Base-by-base conservation (phyloP, 2,329 filamentous ascomycete species). In the Fusarium agapanthi region DNA sequence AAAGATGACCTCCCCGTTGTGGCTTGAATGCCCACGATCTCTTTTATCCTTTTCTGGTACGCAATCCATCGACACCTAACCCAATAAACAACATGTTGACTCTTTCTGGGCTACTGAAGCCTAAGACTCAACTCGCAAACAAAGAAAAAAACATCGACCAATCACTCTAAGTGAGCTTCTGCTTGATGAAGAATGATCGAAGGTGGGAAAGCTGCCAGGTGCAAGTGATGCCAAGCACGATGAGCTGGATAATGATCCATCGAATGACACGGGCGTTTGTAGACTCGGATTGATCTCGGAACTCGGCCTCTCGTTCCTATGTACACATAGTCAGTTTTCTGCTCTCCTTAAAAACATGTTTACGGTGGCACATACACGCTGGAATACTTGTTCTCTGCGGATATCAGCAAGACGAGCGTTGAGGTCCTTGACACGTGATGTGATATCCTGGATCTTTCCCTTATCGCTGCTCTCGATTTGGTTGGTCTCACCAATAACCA, bases 141-240 rank as follows among this genome's bases (percentile, higher is more conserved):
- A 54, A 61, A 37, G 24, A 26, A n/a, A n/a, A 14, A 15, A 34
- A 34, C 7, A 45, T 54, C 28, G n/a, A 34, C 45, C 34, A 37
- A 65, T 47, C 35, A 32, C 44, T 53, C 84, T 90, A 99, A 67
- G 96, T 98, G 82, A 99, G 91, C 89, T 99, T 99, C 87, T 98
- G 95, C 89, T 99, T 99, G 87, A 99, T 99, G 87, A 99, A 99
- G 89, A 99, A 99, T 51, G 93, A 93, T 76, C 96, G 90, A 78
- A 99, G 88, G 84, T 99, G 95, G 60, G 95, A 97, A 51, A 99
- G 87, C 84, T 99, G 96, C 96, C 96, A 99, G 69, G 94, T 93
- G 84, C 96, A 99, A 38, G 96, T 97, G 62, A 92, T 87, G 61
- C 91, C 93, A 60, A 99, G 87, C 41, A 98, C 90, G 58, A 91